A percentile compares a stretch with the other conserved stretches of the same genome.
phyloP scores from a whole-genome alignment of 2,329 filamentous ascomycete species.

The Epichloe aotearoae region DNA sequence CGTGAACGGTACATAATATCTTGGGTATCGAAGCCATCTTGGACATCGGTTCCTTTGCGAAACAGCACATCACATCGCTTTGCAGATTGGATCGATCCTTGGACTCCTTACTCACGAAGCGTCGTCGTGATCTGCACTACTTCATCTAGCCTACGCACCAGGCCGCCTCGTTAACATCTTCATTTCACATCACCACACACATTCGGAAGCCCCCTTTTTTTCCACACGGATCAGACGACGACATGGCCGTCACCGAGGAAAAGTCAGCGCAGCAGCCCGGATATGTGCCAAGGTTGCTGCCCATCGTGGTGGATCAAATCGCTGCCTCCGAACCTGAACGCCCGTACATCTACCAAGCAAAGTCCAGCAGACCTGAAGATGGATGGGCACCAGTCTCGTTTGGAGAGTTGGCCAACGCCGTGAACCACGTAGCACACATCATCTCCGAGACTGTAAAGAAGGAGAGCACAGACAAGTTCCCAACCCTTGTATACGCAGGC shows the following conservation, averaged over 20 bases:
- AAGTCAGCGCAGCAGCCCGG: background rate
- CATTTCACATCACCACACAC: too few relatives aligned
- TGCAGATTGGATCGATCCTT: too few relatives aligned
- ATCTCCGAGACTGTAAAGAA: constrained; percentile 17
- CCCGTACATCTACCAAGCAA: constrained; percentile 24
- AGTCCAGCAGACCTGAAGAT: constrained; percentile 10
- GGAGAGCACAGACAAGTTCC: constrained; percentile 15
- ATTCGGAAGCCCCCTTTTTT: too few relatives aligned
- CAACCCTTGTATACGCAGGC: constrained; percentile 22
- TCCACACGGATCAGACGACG: background rate
- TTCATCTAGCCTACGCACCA: background rate
- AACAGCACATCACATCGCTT: too few relatives aligned
- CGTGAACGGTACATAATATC: too few relatives aligned
- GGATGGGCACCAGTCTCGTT: constrained; percentile 18
- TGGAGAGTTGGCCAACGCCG: constrained; percentile 14
- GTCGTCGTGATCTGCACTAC: background rate
- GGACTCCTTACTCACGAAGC: too few relatives aligned
- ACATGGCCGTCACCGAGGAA: background rate
- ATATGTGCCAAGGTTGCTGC: constrained; percentile 9
- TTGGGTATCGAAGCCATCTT: too few relatives aligned
- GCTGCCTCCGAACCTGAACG: constrained; percentile 16
- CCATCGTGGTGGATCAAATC: constrained; percentile 12
- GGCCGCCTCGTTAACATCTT: too few relatives aligned
- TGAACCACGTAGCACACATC: constrained; percentile 19
- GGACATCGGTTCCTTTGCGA: too few relatives aligned